Conservation (phyloP, 2,329 filamentous ascomycete genomes). For the Ceratocystiopsis brevicomis region DNA sequence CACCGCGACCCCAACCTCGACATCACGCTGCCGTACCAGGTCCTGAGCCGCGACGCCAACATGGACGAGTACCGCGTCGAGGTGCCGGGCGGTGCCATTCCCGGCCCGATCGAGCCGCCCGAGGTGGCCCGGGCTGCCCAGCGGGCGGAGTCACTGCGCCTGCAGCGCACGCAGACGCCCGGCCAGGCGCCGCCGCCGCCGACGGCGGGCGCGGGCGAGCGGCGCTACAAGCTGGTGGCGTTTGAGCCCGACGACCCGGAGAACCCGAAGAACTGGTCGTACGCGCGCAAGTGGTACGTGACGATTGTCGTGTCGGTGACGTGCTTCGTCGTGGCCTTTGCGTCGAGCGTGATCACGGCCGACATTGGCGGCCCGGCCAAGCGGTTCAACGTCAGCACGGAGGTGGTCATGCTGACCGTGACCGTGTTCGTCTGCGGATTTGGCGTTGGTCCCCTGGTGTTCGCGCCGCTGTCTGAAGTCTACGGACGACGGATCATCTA, state of each 20-base stretch:
- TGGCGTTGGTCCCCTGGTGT: slow-evolving; percentile 60
- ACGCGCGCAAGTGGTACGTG: slow-evolving; percentile 60
- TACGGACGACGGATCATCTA: slow-evolving; percentile 57
- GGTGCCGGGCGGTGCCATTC: slow-evolving; percentile 34
- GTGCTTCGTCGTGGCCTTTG: slow-evolving; percentile 56
- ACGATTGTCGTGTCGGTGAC: slow-evolving; percentile 69
- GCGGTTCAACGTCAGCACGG: slow-evolving; percentile 48
- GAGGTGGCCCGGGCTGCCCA: slow-evolving; percentile 25
- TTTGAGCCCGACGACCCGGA: slow-evolving; percentile 54
- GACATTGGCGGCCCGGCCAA: slow-evolving; percentile 45
- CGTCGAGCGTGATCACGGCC: slow-evolving; percentile 59
- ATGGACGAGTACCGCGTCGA: slow-evolving; percentile 40
- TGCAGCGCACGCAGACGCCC: slow-evolving; percentile 7
- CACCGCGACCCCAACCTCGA: slow-evolving; percentile 16
- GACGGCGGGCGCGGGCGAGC: slow-evolving; percentile 1
- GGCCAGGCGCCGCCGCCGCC: background rate
- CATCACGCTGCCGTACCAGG: slow-evolving; percentile 35
- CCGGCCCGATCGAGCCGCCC: slow-evolving; percentile 14
- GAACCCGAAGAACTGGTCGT: slow-evolving; percentile 76
- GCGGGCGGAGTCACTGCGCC: background rate
- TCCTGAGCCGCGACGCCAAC: slow-evolving; percentile 30
- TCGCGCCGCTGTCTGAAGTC: slow-evolving; percentile 62
- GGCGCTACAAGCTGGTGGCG: slow-evolving; percentile 33
- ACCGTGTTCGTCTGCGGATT: slow-evolving; percentile 69
- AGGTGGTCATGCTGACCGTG: slow-evolving; percentile 54